phyloP scores from a whole-genome alignment of 2,329 filamentous ascomycete genomes.

The Talaromyces sp. region DNA sequence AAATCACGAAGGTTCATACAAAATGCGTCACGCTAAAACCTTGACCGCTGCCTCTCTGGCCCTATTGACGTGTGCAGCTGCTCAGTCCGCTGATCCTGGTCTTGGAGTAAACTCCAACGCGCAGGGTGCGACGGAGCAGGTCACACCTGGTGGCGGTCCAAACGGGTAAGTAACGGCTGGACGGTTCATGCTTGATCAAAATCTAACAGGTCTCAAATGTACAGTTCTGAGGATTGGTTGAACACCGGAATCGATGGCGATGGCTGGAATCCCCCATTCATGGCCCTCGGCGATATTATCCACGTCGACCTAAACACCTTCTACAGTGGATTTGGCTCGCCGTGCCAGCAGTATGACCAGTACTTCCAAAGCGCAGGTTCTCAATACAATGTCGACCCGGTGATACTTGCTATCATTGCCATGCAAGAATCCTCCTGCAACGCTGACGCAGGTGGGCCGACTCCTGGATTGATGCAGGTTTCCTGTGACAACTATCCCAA shows the following conservation, averaged over 20 bases:
- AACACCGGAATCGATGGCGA: constrained; percentile 13
- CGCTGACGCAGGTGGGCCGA: constrained; percentile 32
- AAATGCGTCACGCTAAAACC: constrained; percentile 3
- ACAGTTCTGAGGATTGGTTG: constrained; percentile 14
- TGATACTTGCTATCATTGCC: constrained; percentile 36
- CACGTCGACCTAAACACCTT: constrained; percentile 22
- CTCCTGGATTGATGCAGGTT: constrained; percentile 38
- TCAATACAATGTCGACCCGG: constrained; percentile 34
- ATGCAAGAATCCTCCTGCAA: constrained; percentile 40
- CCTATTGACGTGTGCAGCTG: constrained; percentile 8
- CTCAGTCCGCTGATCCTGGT: constrained; percentile 14
- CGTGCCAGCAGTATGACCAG: constrained; percentile 31
- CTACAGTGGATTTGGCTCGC: constrained; percentile 20
- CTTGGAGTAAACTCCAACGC: constrained; percentile 14
- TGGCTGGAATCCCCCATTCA: constrained; percentile 37
- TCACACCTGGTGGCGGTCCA: constrained; percentile 12
- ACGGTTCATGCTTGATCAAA: neutral
- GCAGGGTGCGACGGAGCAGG: constrained; percentile 12
- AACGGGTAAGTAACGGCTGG: constrained; percentile 4
- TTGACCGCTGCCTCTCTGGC: constrained; percentile 5
- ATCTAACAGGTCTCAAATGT: neutral
- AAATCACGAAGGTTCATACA: neutral
- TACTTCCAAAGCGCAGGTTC: constrained; percentile 32
- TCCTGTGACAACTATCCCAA: constrained; percentile 36
- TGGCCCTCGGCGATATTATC: constrained; percentile 23